Conservation (phyloP, 1,139 yeast genomes). For the Candida buenavistaensis region DNA sequence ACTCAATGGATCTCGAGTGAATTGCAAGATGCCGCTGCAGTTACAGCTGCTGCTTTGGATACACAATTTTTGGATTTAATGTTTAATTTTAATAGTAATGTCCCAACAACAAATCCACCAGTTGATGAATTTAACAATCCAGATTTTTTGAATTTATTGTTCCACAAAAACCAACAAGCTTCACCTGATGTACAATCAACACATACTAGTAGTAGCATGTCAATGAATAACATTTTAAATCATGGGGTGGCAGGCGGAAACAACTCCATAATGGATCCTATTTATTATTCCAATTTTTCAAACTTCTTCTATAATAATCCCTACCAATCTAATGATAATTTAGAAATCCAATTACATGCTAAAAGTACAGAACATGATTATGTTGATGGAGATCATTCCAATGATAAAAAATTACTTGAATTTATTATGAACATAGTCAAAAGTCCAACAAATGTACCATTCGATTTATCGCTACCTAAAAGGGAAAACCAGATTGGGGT, state of each 20-base stretch:
- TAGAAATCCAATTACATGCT: conserved; percentile 49
- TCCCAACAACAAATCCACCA: conserved; percentile 8
- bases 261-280: conserved; percentile 30
- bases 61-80: conserved; percentile 57
- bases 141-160: conserved; percentile 48
- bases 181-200: conserved; percentile 7
- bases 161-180: conserved; percentile 40
- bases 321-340: conserved; percentile 40
- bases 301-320: conserved; percentile 46
- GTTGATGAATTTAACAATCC: conserved; percentile 17
- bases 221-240: conserved; percentile 23
- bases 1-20: conserved; percentile 69
- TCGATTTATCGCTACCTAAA: conserved; percentile 31
- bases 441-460: conserved; percentile 40
- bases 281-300: conserved; percentile 42
- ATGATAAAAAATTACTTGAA: conserved; percentile 42
- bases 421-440: conserved; percentile 50
- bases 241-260: conserved; percentile 18
- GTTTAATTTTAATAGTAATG: conserved; percentile 21
- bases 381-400: conserved; percentile 36
- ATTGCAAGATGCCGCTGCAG: conserved; percentile 65
- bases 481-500: conserved; percentile 33
- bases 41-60: conserved; percentile 72
- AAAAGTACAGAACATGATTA: conserved; percentile 28
- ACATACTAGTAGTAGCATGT: conserved; percentile 18